phyloP scores from a whole-genome alignment of 2,329 filamentous ascomycete species.

The Apiospora koreana region DNA sequence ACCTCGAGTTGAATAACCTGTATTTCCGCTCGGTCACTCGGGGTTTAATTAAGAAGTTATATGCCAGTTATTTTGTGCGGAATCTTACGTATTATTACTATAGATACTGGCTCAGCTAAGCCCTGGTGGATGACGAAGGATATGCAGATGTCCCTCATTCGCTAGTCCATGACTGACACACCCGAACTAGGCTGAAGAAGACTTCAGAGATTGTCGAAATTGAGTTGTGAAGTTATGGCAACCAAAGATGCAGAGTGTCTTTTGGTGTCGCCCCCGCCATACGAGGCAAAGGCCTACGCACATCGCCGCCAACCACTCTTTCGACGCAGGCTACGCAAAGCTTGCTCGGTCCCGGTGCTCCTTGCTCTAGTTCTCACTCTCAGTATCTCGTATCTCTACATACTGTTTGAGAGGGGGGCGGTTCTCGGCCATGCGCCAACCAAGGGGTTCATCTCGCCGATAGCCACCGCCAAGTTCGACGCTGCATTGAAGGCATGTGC shows the following conservation, averaged over 20 bases:
- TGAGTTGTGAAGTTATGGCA: background rate
- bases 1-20: too few relatives aligned
- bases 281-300: slow-evolving; percentile 12
- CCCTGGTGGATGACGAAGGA: background rate
- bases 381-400: slow-evolving; percentile 8
- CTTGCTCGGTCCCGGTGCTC: slow-evolving; percentile 7
- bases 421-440: background rate
- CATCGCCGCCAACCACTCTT: slow-evolving; percentile 3
- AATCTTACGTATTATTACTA: too few relatives aligned
- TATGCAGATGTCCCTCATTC: background rate
- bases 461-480: slow-evolving; percentile 3
- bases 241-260: background rate
- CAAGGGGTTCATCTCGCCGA: background rate
- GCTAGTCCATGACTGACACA: background rate
- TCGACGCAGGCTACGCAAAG: background rate
- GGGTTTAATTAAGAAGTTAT: too few relatives aligned
- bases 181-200: background rate
- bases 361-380: slow-evolving; percentile 1
- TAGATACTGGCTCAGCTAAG: background rate
- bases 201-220: background rate
- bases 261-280: slow-evolving; percentile 10
- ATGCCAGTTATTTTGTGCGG: too few relatives aligned
- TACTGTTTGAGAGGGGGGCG: background rate
- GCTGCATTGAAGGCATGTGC: slow-evolving; percentile 6
- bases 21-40: too few relatives aligned